Percentiles rank a stretch among this genome's conserved stretches.
These are phyloP conservation scores for Crassisporium funariophilum DNA, from an alignment of 768 basidiomycete genomes.

Conservation along the genomic window DNA sequence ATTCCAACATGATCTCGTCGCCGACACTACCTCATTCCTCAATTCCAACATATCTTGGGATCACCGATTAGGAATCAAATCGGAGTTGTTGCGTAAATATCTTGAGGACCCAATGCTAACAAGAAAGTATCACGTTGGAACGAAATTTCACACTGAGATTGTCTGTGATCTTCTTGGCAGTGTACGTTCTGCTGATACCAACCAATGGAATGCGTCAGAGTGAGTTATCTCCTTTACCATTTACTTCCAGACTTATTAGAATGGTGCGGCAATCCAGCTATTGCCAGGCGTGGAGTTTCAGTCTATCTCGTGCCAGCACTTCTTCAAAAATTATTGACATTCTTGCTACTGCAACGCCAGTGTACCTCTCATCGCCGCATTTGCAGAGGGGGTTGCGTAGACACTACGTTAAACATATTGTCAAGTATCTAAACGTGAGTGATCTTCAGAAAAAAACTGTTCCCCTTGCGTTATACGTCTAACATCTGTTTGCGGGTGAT, in stretches of 20 bases:
- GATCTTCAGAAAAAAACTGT: too few species aligned
- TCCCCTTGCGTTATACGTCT: too few species aligned
- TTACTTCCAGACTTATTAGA: neutral
- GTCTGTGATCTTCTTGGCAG: neutral
- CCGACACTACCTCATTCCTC: too few species aligned
- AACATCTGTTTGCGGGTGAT: too few species aligned
- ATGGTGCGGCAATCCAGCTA: too few species aligned
- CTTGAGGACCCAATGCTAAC: neutral
- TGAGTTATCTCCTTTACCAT: neutral
- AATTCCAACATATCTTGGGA: too few species aligned
- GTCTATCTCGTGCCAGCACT: neutral
- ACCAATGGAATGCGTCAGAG: neutral
- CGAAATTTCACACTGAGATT: neutral
- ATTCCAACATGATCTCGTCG: too few species aligned
- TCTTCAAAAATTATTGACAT: neutral
- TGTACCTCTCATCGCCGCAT: neutral
- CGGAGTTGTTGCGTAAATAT: neutral
- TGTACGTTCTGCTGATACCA: neutral
- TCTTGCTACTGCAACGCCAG: neutral
- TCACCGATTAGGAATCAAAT: neutral
- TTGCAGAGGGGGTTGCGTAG: neutral
- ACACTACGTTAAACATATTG: neutral
- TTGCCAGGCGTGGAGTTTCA: neutral
- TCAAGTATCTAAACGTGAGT: neutral
- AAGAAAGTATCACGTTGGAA: neutral